Percentiles rank a stretch among this genome's conserved stretches.
Evolutionary conservation across 768 basidiomycete species (phyloP).

Genomic region (Dioszegia crocea): DNA sequence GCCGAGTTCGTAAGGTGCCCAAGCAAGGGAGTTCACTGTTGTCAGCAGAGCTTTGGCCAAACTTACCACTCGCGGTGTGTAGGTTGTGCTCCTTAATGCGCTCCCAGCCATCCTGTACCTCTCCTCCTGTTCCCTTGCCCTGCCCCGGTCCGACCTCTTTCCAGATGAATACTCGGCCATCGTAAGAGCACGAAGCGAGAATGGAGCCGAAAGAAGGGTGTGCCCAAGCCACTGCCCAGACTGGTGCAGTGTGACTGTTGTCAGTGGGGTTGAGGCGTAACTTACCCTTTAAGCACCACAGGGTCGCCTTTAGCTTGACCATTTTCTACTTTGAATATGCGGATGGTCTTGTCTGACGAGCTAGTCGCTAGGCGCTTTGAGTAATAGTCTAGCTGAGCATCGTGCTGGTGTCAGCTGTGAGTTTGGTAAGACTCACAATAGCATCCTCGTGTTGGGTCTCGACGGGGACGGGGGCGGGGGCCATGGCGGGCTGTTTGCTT

Average conservation of each 20-base stretch:
- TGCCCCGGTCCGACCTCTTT: constrained; percentile 60
- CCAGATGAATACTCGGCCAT: constrained; percentile 97
- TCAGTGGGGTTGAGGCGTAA: not conserved
- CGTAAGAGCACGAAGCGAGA: constrained; percentile 96
- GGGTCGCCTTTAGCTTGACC: constrained; percentile 59
- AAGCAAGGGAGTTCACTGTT: constrained; percentile 93
- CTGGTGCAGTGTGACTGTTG: constrained; percentile 84
- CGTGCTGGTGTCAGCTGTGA: constrained; percentile 62
- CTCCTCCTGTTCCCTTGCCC: constrained; percentile 33
- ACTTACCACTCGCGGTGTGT: constrained; percentile 85
- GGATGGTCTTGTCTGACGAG: constrained; percentile 89
- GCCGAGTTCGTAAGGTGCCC: constrained; percentile 98
- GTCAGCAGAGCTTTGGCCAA: constrained; percentile 7
- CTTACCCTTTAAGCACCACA: constrained; percentile 50
- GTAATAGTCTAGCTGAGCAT: constrained; percentile 97
- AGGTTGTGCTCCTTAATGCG: constrained; percentile 93
- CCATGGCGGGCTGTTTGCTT: not conserved
- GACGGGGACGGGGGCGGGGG: constrained; percentile 53
- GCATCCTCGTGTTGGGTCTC: constrained; percentile 98
- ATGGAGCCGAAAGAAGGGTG: constrained; percentile 97
- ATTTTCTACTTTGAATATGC: constrained; percentile 89
- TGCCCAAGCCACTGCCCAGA: constrained; percentile 98
- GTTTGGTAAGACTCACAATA: constrained; percentile 64
- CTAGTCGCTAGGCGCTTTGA: constrained; percentile 95
- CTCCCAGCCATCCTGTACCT: constrained; percentile 66